Evolutionary conservation across 768 basidiomycete genomes (phyloP).

Genomic region (Mycena belliarum): DNA sequence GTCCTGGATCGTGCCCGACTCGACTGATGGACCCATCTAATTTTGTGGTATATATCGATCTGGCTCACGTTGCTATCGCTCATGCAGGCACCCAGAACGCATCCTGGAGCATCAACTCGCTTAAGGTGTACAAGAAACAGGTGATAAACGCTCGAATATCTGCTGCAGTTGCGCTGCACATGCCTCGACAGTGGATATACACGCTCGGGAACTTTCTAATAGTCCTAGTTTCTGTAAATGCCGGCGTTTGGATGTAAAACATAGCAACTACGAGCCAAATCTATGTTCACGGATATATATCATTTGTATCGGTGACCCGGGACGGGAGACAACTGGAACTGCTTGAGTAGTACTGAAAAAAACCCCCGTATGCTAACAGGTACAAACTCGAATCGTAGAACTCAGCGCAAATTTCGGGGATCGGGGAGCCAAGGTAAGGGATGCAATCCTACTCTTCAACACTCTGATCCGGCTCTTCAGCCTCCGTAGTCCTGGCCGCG

Average conservation of each 20-base stretch:
- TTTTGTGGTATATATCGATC: constrained; percentile 56
- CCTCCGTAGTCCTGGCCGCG: neutral
- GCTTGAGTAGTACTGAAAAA: too few relatives aligned
- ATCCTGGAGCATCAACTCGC: constrained; percentile 75
- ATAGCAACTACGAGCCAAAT: too few relatives aligned
- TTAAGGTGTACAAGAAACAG: constrained; percentile 74
- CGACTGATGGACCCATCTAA: constrained; percentile 67
- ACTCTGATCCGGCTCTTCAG: constrained; percentile 13
- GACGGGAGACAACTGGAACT: too few relatives aligned
- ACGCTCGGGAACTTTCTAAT: neutral
- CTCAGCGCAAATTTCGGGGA: neutral
- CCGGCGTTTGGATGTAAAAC: neutral
- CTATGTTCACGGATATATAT: too few relatives aligned
- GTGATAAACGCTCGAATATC: constrained; percentile 40
- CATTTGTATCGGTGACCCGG: too few relatives aligned
- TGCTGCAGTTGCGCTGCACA: constrained; percentile 6
- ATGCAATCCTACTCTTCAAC: constrained; percentile 9
- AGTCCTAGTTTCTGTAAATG: neutral
- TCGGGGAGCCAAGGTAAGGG: constrained; percentile 11
- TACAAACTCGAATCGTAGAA: too few relatives aligned
- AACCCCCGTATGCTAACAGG: too few relatives aligned
- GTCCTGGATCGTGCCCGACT: constrained; percentile 72
- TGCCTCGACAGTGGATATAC: neutral
- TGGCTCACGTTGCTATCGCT: neutral
- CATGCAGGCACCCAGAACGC: constrained; percentile 55